Evolutionary conservation across 2,329 filamentous ascomycete species (phyloP), one percentile per base, ranked within the genome.

Genomic region (Colletotrichum noveboracense): DNA sequence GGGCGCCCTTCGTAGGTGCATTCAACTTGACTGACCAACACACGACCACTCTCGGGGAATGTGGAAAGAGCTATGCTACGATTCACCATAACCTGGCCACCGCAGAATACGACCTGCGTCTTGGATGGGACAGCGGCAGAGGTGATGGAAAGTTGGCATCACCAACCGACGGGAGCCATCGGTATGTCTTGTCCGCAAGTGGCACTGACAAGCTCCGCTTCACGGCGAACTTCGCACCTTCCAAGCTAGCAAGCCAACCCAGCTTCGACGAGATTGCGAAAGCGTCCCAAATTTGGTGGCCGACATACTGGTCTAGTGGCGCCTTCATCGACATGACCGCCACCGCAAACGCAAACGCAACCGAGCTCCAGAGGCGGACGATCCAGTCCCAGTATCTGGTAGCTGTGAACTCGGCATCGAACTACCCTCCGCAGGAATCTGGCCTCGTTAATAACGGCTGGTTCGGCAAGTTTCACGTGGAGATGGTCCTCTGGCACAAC

Each of bases 381-480:
- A 86, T 91, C 67, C 82, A 89, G 24, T 90, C 89, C 0, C 88
- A 90, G 77, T 91, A 91, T 77, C 84, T 91, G 5, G 83, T 88
- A 3, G 87, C 87, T 6, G 86, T 91, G 9, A 90, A 91, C 78
- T 87, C 85, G 8, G 89, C 88, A 26, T 88, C 88, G 2, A 82
- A 83, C 58, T 85, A 87, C 73, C 86, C 88, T 0, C 84, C 88
- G 1, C 89, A 91, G 80, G 80, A 81, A 56, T 80, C 79, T 58
- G 88, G 88, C 8, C 83, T 90, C 8, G 87, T 88, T 13, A 90
- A 90, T 77, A 89, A 91, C 79, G 87, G 88, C 24, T 91, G 89
- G 89, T 89, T 89, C 74, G 89, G 89, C 16, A 91, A 91, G 71
- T 90, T 90, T 76, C 89, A 90, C 75, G 80, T 90, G 64, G 89